These are phyloP conservation scores for Beauveria asiatica DNA, from an alignment of 2,329 filamentous ascomycete species.

Conservation along the genomic window DNA sequence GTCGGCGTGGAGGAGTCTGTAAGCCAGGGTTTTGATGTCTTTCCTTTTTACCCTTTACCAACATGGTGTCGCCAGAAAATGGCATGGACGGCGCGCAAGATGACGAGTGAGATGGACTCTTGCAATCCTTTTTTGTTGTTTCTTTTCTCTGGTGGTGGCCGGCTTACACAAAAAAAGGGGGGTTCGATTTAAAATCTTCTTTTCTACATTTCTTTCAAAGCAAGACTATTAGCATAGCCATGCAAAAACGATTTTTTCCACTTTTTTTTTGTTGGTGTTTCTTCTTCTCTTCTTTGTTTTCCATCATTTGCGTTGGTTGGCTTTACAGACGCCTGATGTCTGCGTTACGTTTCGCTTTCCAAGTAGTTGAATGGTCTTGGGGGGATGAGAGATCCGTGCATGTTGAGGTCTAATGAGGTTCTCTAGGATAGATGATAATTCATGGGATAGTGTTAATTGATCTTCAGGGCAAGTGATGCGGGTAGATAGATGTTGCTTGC, in stretches of 20 bases:
- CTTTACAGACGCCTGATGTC: not conserved
- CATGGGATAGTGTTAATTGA: too few species aligned
- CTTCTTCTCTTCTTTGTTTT: not conserved
- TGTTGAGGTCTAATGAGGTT: too few species aligned
- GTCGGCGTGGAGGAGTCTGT: not conserved
- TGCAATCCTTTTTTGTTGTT: not conserved
- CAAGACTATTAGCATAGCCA: slow-evolving; percentile 6
- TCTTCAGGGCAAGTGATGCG: too few species aligned
- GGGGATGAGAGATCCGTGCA: too few species aligned
- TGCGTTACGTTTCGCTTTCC: not conserved
- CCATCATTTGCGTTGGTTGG: not conserved
- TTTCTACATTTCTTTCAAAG: not conserved
- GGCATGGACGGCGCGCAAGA: not conserved
- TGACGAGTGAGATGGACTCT: not conserved
- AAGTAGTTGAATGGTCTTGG: too few species aligned
- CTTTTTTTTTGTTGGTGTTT: not conserved
- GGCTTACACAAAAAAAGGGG: not conserved
- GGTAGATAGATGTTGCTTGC: too few species aligned
- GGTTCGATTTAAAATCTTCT: not conserved
- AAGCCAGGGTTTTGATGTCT: not conserved
- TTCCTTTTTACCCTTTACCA: not conserved
- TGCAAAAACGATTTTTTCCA: not conserved
- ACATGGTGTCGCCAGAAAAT: not conserved
- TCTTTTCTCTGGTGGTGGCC: not conserved
- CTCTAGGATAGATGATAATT: too few species aligned